Evolutionary conservation across 805 yeast species (phyloP), one percentile per base, ranked within the genome.

Genomic region (Candida coquimbonensis): DNA sequence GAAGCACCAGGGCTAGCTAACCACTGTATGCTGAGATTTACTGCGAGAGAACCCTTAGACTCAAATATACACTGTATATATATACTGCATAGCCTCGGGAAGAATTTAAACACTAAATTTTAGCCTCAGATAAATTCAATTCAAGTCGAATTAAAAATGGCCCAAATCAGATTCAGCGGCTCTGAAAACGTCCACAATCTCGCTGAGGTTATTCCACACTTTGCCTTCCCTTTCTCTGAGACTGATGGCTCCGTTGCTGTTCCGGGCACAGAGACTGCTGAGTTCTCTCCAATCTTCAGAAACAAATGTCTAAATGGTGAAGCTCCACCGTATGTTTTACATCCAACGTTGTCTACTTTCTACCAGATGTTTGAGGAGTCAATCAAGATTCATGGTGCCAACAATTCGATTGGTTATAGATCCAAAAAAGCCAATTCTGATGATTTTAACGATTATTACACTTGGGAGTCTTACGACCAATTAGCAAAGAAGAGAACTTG

Each of bases 271-370:
- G 50, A 52, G 36, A 52, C 52, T 9, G 65, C 64, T 2, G 82
- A 81, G 7, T 74, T 61, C 59, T 75, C 84, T 26, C 70, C 76
- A 2, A 59, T 75, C 9, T 82, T 70, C 56, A 64, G 87, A 45
- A 78, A 70, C 53, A 59, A 61, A 12, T 53, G 62, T 13, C 51
- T 66, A 7, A 47, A 49, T 14, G 56, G 48, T 4, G 66, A 62
- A 25, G 53, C 55, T 13, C 55, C 64, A 16, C 63, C 74, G 21
- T 62, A 65, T 13, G 49, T 64, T 38, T 46, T 76, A n/a, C 74
- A 74, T 49, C 72, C 75, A 1, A 55, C 64, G 1, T 59, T 80
- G 44, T 54, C 59, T 46, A 78, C 83, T 0, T 65, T 69, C 38
- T 65, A 68, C 53, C 69, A 67, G 19, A 59, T 74, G 43, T 77